Evolutionary conservation across 2,329 filamentous ascomycete genomes (phyloP).

Genomic region (Coleophoma cylindrospora): DNA sequence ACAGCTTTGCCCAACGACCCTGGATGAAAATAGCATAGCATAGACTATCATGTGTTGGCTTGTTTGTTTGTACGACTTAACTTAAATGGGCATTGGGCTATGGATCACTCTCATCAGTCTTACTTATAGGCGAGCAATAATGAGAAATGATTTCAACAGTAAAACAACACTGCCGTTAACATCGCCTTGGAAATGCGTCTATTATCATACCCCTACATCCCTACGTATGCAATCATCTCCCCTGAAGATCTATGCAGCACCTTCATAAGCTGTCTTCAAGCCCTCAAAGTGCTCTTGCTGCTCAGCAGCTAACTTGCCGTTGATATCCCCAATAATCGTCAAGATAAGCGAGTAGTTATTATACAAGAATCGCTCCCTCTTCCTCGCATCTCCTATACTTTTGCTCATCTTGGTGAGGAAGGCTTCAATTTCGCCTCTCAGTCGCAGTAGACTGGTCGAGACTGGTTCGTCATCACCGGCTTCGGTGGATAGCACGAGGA

Average conservation of each 20-base stretch:
- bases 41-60: too few species aligned
- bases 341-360: conserved; percentile 96
- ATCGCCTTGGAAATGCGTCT: too few species aligned
- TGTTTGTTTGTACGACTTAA: too few species aligned
- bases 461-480: conserved; percentile 94
- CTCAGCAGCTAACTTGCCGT: conserved; percentile 69
- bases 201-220: too few species aligned
- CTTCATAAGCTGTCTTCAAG: conserved; percentile 54
- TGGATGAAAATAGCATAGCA: too few species aligned
- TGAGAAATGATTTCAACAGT: too few species aligned
- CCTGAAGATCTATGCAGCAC: conserved; percentile 18
- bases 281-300: conserved; percentile 71
- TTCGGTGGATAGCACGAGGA: conserved; percentile 79
- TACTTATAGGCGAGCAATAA: too few species aligned
- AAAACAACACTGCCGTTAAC: too few species aligned
- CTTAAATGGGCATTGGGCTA: too few species aligned
- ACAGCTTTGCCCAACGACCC: neutral
- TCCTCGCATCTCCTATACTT: conserved; percentile 70
- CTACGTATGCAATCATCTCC: too few species aligned
- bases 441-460: conserved; percentile 68
- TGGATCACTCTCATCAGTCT: too few species aligned
- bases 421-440: conserved; percentile 77
- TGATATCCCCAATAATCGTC: conserved; percentile 80
- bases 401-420: conserved; percentile 77
- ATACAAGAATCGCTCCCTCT: conserved; percentile 81